Percentiles rank a stretch among this genome's conserved stretches.
Conservation (phyloP, 1,284 basidiomycete species). For the Sanghuangporus sanghuang region DNA sequence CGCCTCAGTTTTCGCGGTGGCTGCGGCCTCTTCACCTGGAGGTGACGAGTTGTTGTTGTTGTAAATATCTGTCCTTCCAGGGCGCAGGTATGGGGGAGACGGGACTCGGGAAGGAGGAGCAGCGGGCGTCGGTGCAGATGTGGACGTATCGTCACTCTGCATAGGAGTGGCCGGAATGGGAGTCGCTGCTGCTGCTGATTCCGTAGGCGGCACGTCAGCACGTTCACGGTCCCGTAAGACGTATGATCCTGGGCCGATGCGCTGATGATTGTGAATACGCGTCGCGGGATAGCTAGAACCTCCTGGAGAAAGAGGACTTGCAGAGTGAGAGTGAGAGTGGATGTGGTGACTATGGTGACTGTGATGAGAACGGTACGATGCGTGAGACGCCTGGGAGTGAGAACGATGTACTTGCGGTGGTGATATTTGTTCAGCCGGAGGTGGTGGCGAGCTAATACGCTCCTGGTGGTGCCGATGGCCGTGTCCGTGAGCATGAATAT, state of each 20-base stretch:
- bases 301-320: slow-evolving; percentile 11
- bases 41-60: background rate
- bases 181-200: slow-evolving; percentile 30
- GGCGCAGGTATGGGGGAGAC: slow-evolving; percentile 11
- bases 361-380: slow-evolving; percentile 5
- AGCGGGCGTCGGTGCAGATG: background rate
- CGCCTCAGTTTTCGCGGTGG: background rate
- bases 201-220: slow-evolving; percentile 22
- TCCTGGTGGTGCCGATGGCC: slow-evolving; percentile 1
- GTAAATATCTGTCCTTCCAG: background rate
- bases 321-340: slow-evolving; percentile 27
- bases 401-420: slow-evolving; percentile 2
- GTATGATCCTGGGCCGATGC: slow-evolving; percentile 55
- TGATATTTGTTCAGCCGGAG: background rate
- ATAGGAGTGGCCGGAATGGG: background rate
- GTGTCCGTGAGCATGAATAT: slow-evolving; percentile 6
- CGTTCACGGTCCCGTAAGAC: slow-evolving; percentile 33
- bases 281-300: slow-evolving; percentile 20
- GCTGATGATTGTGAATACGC: slow-evolving; percentile 59
- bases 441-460: background rate
- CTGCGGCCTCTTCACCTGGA: background rate
- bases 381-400: slow-evolving; percentile 9
- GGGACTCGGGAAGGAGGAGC: slow-evolving; percentile 6
- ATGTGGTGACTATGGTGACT: slow-evolving; percentile 28
- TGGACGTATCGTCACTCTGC: background rate